Base-by-base conservation (phyloP, 108 stramenopile genomes). In the Nannochloropsis salina region DNA sequence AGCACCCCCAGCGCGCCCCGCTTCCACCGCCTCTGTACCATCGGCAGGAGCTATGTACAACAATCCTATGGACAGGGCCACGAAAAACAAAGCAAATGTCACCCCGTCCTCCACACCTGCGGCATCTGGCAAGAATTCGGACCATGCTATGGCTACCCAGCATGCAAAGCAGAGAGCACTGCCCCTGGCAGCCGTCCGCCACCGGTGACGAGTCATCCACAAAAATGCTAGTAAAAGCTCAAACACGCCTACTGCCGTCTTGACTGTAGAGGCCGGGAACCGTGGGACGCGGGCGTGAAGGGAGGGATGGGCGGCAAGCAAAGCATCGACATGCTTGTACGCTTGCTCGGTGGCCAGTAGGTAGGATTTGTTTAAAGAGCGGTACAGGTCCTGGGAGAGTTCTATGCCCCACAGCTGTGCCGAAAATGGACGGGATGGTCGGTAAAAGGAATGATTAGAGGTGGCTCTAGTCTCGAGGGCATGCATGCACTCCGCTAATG, bases 81-180 rank as follows among this genome's bases (percentile, higher is more conserved):
- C 4, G 61, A 74, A 74, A n/a, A 74, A 74, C 8, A 74, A 74
- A n/a, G 61, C 61, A n/a, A 74, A 74, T 3, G 61, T n/a, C 61
- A 74, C n/a, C 20, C 61, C 61, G 15, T 74, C 61, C 61, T 74
- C 61, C 61, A 15, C 61, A 4, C 61, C 61, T n/a, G 61, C 61
- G 20, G 61, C 15, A n/a, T 74, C 61, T n/a, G 61, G 61, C 61
- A 74, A 74, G 61, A 74, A 74, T 2, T 74, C 61, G 4, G 61
- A 74, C 61, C 61, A 74, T n/a, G 61, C 61, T n/a, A 74, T 74
- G 61, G 61, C 61, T n/a, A 74, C n/a, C 61, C 61, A 74, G 20
- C 20, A 74, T 15, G 61, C 61, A 74, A 74, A 74, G 61, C 61
- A 74, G 20, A 74, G n/a, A 15, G 61, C 61, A n/a, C 61, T 74